Base-by-base conservation (phyloP, 768 basidiomycete species). In the Boletus subcaerulescens region DNA sequence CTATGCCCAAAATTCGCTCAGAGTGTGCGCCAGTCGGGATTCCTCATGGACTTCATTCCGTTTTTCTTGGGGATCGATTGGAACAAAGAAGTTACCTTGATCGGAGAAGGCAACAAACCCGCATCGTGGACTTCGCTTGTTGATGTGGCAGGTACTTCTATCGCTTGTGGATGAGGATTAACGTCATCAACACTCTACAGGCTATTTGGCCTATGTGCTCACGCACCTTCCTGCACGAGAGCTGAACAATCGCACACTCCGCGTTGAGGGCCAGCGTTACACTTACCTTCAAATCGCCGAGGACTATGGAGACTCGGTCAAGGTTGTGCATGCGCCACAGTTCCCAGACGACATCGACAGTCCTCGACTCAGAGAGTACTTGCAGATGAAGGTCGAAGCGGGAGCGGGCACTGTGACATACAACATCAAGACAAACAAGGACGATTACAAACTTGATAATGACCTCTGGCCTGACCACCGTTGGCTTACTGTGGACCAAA, bases 1-100 rank as follows among this genome's bases (percentile, higher is more conserved):
- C 40, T n/a, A 17, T 39, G 14, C n/a, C n/a, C 12, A 39, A 17
- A 17, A 10, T 14, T 17, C 26, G 14, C 45, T 56, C 43, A 56
- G 5, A 56, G 5, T 18, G 43, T 15, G 8, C 2, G 20, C 20
- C 14, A 70, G 62, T 26, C 40, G n/a, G 62, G 69, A 22, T 35
- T 59, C 33, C 44, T 70, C 42, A 50, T 50, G 39, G 65, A 69
- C 13, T 69, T 66, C 45, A 47, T 71, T 24, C 69, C 69, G 14
- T 60, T 56, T n/a, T 42, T 63, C 46, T 44, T 61, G 38, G 64
- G 60, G 20, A 53, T 50, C 15, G 56, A 61, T 15, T 50, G 51
- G 39, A 44, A 53, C 8, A 57, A 64, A 3, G 54, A 63, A 50
- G 49, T 57, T 3, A 51, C 46, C 24, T 48, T 71, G 52, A 56